These are phyloP conservation scores for Acer campestre DNA, from an alignment of 345 rosid species.

Conservation along the genomic window DNA sequence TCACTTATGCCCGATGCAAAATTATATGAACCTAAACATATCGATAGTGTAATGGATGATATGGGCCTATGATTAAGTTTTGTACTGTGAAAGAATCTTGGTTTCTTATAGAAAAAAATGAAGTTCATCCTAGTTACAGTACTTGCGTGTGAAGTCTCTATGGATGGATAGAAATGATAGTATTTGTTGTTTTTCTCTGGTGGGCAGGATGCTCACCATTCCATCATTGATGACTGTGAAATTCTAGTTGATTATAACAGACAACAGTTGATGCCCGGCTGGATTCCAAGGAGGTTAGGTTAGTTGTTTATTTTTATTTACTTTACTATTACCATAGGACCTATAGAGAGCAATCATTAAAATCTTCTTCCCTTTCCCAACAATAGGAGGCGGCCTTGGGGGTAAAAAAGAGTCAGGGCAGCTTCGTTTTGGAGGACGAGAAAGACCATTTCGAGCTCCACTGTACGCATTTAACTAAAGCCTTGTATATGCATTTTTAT, in stretches of 20 bases:
- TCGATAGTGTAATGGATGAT: background rate
- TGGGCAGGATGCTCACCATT: conserved; percentile 80
- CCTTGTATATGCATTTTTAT: conserved; percentile 5
- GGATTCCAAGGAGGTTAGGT: conserved; percentile 99
- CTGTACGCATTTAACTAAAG: conserved; percentile 48
- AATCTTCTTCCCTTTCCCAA: background rate
- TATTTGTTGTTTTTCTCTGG: conserved; percentile 4
- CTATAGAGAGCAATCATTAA: background rate
- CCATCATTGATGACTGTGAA: conserved; percentile 69
- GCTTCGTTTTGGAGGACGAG: conserved; percentile 97
- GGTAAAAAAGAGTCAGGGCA: conserved; percentile 95
- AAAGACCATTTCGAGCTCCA: conserved; percentile 96
- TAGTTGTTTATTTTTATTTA: conserved; percentile 17
- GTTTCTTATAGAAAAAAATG: background rate
- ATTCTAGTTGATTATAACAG: conserved; percentile 86
- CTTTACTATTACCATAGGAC: background rate
- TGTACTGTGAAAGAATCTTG: background rate
- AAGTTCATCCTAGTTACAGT: background rate
- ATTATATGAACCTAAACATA: background rate
- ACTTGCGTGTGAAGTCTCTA: background rate
- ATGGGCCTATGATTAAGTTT: background rate
- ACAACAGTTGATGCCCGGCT: conserved; percentile 91
- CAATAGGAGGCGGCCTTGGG: conserved; percentile 92
- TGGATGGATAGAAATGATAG: background rate
- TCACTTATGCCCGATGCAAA: background rate